phyloP scores from a whole-genome alignment of 257 asterid genomes.

The Plantago ovata region DNA sequence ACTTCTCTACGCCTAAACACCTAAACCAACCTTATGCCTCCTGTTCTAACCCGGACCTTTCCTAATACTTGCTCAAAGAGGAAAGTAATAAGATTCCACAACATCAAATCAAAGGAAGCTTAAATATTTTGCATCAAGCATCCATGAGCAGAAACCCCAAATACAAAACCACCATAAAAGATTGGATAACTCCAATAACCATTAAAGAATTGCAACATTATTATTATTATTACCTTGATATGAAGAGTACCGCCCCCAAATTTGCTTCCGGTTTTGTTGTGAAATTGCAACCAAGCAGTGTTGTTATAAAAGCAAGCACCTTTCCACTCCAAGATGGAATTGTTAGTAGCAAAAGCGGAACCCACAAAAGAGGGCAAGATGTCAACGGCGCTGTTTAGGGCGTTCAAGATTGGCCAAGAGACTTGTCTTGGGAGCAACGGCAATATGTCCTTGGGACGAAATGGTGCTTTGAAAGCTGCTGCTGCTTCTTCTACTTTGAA shows the following conservation, averaged over 20 bases:
- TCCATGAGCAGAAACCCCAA: too few relatives aligned
- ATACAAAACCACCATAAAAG: too few relatives aligned
- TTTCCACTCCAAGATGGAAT: slow-evolving; percentile 50
- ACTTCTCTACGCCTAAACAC: too few relatives aligned
- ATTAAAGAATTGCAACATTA: too few relatives aligned
- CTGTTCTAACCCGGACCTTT: too few relatives aligned
- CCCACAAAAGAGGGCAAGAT: slow-evolving; percentile 70
- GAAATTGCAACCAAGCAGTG: slow-evolving; percentile 74
- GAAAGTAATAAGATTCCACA: too few relatives aligned
- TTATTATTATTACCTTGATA: slow-evolving; percentile 56
- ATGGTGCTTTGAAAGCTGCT: slow-evolving; percentile 45
- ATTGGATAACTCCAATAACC: too few relatives aligned
- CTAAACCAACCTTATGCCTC: too few relatives aligned
- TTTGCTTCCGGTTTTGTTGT: slow-evolving; percentile 51
- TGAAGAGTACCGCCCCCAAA: slow-evolving; percentile 93
- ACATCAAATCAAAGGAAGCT: too few relatives aligned
- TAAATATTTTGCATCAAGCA: too few relatives aligned
- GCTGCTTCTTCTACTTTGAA: too few relatives aligned
- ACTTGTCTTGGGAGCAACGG: slow-evolving; percentile 71
- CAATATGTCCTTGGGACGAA: slow-evolving; percentile 53
- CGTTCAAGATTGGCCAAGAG: slow-evolving; percentile 65
- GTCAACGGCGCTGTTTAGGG: slow-evolving; percentile 62
- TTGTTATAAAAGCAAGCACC: slow-evolving; percentile 75
- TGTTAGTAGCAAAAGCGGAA: slow-evolving; percentile 35
- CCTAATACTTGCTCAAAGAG: too few relatives aligned